phyloP scores from a whole-genome alignment of 768 basidiomycete species.

The Termitomyces sp. region DNA sequence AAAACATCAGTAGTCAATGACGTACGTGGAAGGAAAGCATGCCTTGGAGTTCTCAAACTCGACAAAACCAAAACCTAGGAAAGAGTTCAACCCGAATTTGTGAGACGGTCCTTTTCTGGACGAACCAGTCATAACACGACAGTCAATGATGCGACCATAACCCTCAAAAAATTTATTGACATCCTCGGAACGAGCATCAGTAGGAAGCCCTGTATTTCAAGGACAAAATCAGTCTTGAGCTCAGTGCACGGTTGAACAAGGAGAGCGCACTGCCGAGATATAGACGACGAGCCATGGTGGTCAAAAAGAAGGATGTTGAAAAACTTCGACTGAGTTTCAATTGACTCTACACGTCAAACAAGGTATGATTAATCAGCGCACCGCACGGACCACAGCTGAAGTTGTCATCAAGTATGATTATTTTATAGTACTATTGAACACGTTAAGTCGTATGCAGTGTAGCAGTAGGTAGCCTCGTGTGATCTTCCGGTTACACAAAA shows the following conservation, averaged over 20 bases:
- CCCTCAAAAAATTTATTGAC: conserved; percentile 87
- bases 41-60: conserved; percentile 89
- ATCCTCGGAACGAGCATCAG: conserved; percentile 79
- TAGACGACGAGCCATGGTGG: conserved; percentile 76
- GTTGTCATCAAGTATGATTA: background rate
- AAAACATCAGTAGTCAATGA: conserved; percentile 10
- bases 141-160: conserved; percentile 84
- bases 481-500: background rate
- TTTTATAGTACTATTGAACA: background rate
- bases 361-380: conserved; percentile 1
- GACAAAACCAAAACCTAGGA: conserved; percentile 87
- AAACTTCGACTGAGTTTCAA: conserved; percentile 42
- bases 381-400: conserved; percentile 3
- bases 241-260: conserved; percentile 3
- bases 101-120: conserved; percentile 15
- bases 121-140: conserved; percentile 90
- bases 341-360: conserved; percentile 30
- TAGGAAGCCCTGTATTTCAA: conserved; percentile 57
- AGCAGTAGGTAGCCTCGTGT: background rate
- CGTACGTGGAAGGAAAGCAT: conserved; percentile 8
- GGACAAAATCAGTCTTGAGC: background rate
- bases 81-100: conserved; percentile 16
- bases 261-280: conserved; percentile 72
- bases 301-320: conserved; percentile 23
- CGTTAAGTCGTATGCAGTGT: background rate